These are phyloP conservation scores for Suillus occidentalis DNA, from an alignment of 768 basidiomycete species.

Conservation along the genomic window DNA sequence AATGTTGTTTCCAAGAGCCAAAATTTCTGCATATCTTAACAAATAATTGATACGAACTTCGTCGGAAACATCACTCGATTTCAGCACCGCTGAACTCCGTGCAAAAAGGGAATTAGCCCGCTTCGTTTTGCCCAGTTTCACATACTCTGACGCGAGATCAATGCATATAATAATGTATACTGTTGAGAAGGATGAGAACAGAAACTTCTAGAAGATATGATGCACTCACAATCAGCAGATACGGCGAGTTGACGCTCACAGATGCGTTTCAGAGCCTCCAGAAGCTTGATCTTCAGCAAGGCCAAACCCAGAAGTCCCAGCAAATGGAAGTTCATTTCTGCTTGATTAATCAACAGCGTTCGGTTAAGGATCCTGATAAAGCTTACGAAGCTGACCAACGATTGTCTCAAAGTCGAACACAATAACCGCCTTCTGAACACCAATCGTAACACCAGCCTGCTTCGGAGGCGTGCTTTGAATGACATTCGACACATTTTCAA, in stretches of 20 bases:
- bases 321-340: conserved; percentile 59
- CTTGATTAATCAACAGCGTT: not conserved
- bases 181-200: conserved; percentile 23
- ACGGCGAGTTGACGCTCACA: conserved; percentile 47
- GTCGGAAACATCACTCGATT: conserved; percentile 45
- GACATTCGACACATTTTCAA: conserved; percentile 22
- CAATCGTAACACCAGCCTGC: not conserved
- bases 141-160: conserved; percentile 78
- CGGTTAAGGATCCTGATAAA: not conserved
- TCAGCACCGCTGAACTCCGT: conserved; percentile 49
- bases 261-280: conserved; percentile 64
- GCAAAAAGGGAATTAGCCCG: conserved; percentile 67
- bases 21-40: conserved; percentile 64
- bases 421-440: conserved; percentile 3
- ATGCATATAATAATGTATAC: conserved; percentile 65
- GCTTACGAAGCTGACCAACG: conserved; percentile 55
- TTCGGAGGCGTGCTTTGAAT: conserved; percentile 7
- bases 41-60: conserved; percentile 55
- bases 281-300: conserved; percentile 63
- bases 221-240: conserved; percentile 47
- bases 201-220: conserved; percentile 1
- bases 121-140: conserved; percentile 70
- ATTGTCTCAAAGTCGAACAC: conserved; percentile 34
- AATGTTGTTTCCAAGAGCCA: conserved; percentile 60
- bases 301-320: conserved; percentile 69